Conservation (phyloP, 1,284 basidiomycete species). For the Ustilago lituana region DNA sequence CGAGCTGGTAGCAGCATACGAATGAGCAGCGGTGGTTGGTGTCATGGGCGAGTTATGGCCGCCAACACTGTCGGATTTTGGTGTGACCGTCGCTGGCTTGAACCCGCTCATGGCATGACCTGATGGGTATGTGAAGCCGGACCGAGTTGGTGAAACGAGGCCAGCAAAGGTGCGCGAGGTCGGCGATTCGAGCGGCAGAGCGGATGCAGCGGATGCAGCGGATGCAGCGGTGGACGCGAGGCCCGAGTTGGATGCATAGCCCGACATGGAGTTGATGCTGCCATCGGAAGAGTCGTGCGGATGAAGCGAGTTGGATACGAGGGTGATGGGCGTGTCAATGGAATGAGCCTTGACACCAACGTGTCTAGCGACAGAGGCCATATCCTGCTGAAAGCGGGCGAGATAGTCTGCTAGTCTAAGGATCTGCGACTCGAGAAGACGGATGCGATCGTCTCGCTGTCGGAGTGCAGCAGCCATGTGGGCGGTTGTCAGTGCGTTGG, state of each 20-base stretch:
- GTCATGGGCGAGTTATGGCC: conserved; percentile 36
- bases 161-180: conserved; percentile 36
- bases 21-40: conserved; percentile 23
- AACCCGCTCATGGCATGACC: conserved; percentile 39
- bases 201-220: no score
- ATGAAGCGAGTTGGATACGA: conserved; percentile 43
- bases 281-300: conserved; percentile 28
- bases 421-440: conserved; percentile 60
- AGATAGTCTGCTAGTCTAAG: conserved; percentile 55
- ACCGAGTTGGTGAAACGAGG: conserved; percentile 42
- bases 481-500: conserved; percentile 16
- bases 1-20: conserved; percentile 12
- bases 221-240: conserved; percentile 28
- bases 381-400: conserved; percentile 54
- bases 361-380: conserved; percentile 46
- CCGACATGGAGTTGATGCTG: conserved; percentile 24
- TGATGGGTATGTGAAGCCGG: conserved; percentile 35
- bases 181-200: conserved; percentile 39
- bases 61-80: conserved; percentile 23
- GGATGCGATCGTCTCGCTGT: conserved; percentile 62
- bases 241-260: conserved; percentile 29
- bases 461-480: conserved; percentile 38
- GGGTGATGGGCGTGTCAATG: conserved; percentile 39
- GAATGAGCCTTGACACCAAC: conserved; percentile 52
- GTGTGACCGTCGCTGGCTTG: conserved; percentile 34